Percentiles rank a stretch among this genome's conserved stretches.
Conservation (phyloP, 345 rosid species). For the Cardiospermum halicacabum region DNA sequence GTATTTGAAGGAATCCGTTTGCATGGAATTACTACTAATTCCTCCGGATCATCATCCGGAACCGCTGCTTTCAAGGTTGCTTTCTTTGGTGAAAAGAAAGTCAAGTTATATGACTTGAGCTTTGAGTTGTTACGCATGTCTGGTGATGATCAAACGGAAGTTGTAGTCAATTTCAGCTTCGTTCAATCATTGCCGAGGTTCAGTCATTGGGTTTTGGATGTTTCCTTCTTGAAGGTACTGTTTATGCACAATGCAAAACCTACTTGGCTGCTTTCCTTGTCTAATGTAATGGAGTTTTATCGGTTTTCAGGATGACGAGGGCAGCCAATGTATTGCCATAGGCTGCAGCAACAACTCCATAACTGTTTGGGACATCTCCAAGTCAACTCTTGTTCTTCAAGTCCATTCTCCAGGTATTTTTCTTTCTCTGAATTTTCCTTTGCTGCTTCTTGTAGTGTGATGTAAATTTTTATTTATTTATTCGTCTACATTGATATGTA, state of each 20-base stretch:
- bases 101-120: constrained; percentile 48
- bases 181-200: constrained; percentile 63
- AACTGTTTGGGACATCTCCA: constrained; percentile 52
- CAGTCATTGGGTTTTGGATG: constrained; percentile 74
- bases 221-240: constrained; percentile 64
- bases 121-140: constrained; percentile 22
- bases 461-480: neutral
- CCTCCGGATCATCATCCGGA: constrained; percentile 16
- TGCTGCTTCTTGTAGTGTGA: neutral
- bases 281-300: neutral
- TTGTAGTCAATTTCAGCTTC: constrained; percentile 34
- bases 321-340: constrained; percentile 49
- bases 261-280: neutral
- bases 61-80: constrained; percentile 35
- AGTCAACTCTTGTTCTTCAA: constrained; percentile 41
- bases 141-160: constrained; percentile 15
- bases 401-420: constrained; percentile 76
- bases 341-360: constrained; percentile 86
- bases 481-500: constrained; percentile 25
- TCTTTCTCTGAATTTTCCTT: neutral
- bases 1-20: constrained; percentile 86
- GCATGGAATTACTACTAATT: constrained; percentile 57
- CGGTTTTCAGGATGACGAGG: constrained; percentile 32
- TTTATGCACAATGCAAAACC: neutral
- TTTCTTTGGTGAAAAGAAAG: constrained; percentile 70